These are phyloP conservation scores for Syzygium malaccense DNA, from an alignment of 441 rosid species.

Conservation along the genomic window DNA sequence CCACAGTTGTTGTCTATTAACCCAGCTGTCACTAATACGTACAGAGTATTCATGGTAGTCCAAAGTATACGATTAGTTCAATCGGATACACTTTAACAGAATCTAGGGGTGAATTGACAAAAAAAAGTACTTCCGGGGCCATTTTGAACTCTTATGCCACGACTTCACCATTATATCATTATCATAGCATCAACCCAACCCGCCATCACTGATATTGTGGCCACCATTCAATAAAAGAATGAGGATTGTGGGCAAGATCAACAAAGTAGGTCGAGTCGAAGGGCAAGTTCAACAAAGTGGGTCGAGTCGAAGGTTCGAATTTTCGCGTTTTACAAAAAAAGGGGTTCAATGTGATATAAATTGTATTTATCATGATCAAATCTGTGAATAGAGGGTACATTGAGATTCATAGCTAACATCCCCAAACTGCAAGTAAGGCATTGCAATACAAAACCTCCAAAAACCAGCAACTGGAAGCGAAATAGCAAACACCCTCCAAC, in stretches of 20 bases:
- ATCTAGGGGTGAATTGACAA: not conserved
- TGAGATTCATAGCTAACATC: not conserved
- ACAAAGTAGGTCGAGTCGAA: not conserved
- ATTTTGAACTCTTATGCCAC: not conserved
- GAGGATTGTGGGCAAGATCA: not conserved
- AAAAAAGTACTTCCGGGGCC: not conserved
- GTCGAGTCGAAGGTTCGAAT: not conserved
- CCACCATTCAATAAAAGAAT: not conserved
- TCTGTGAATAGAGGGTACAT: not conserved
- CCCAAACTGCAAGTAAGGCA: not conserved
- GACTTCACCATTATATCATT: not conserved
- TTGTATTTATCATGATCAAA: not conserved
- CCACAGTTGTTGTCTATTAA: not conserved
- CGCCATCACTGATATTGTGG: not conserved
- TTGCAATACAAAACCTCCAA: not conserved
- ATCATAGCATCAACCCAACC: not conserved
- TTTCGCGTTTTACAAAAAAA: not conserved
- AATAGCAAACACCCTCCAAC: not conserved
- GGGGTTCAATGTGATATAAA: not conserved
- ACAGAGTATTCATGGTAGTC: not conserved
- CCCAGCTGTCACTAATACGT: not conserved
- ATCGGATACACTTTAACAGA: not conserved
- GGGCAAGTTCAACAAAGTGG: not conserved
- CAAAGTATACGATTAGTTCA: not conserved
- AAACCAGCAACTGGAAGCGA: not conserved